These are phyloP conservation scores for Halophytophthora polymorphica DNA, from an alignment of 352 stramenopile species.

Conservation along the genomic window DNA sequence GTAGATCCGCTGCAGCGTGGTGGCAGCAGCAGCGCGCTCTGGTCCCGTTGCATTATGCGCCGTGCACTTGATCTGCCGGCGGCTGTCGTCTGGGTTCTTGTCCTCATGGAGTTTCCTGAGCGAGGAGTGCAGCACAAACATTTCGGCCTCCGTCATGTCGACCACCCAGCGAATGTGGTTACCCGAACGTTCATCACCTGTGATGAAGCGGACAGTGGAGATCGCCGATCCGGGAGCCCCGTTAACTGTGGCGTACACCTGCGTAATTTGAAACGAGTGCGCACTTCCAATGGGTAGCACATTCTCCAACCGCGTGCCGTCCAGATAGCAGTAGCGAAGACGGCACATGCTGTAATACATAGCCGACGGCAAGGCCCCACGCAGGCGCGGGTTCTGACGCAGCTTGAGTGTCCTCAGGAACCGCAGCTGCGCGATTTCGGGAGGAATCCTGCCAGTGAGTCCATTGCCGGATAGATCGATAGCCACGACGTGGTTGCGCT, in stretches of 20 bases:
- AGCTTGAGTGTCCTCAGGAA: conserved; percentile 57
- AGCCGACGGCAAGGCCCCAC: conserved; percentile 21
- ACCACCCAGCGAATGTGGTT: conserved; percentile 40
- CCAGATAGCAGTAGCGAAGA: conserved; percentile 63
- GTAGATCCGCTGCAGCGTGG: conserved; percentile 69
- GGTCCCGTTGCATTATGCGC: conserved; percentile 60
- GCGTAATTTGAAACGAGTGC: conserved; percentile 60
- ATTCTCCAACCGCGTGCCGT: conserved; percentile 47
- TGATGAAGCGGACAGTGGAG: conserved; percentile 49
- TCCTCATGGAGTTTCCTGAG: conserved; percentile 42
- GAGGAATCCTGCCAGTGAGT: conserved; percentile 41
- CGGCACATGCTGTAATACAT: conserved; percentile 38
- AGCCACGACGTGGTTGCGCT: conserved; percentile 54
- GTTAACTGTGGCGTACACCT: conserved; percentile 20
- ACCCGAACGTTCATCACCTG: conserved; percentile 12
- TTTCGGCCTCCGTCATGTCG: conserved; percentile 51
- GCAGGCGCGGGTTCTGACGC: conserved; percentile 45
- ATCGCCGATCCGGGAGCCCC: conserved; percentile 7
- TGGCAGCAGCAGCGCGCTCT: conserved; percentile 53
- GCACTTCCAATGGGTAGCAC: conserved; percentile 41
- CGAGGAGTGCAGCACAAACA: conserved; percentile 50
- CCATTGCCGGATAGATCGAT: conserved; percentile 55
- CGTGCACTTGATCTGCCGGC: conserved; percentile 27
- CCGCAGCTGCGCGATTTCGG: conserved; percentile 35
- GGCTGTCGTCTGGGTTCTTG: conserved; percentile 5